These are phyloP conservation scores for Ophiosphaerella korrae DNA, from an alignment of 2,329 filamentous ascomycete genomes.

Conservation along the genomic window DNA sequence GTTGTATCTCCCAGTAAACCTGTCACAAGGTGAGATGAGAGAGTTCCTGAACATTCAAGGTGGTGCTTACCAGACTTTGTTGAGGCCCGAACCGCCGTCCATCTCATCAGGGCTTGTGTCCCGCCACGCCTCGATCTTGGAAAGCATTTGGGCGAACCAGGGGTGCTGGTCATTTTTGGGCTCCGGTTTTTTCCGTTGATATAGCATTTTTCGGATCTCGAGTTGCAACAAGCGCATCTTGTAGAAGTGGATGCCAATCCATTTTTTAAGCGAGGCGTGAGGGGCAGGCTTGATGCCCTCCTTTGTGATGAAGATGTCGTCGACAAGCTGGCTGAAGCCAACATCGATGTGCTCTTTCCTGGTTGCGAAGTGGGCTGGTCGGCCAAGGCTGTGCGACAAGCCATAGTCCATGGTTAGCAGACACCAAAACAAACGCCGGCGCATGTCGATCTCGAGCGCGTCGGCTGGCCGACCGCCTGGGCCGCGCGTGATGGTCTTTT, in stretches of 20 bases:
- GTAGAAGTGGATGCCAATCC: slow-evolving; percentile 89
- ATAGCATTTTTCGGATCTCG: slow-evolving; percentile 84
- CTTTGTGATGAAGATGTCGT: slow-evolving; percentile 81
- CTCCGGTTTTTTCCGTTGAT: slow-evolving; percentile 79
- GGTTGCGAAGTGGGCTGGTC: slow-evolving; percentile 84
- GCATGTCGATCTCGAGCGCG: slow-evolving; percentile 83
- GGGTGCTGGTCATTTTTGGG: slow-evolving; percentile 81
- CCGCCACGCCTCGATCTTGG: slow-evolving; percentile 79
- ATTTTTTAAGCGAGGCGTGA: slow-evolving; percentile 78
- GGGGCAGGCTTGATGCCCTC: slow-evolving; percentile 73
- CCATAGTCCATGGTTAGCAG: slow-evolving; percentile 87
- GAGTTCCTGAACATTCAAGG: no score
- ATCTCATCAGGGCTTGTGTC: slow-evolving; percentile 71
- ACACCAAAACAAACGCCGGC: slow-evolving; percentile 85
- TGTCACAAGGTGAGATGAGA: slow-evolving; percentile 31
- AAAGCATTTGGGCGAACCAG: slow-evolving; percentile 83
- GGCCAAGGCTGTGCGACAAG: slow-evolving; percentile 83
- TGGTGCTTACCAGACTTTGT: slow-evolving; percentile 74
- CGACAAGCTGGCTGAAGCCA: slow-evolving; percentile 78
- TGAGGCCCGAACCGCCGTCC: slow-evolving; percentile 71
- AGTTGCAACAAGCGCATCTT: slow-evolving; percentile 87
- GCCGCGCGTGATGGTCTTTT: slow-evolving; percentile 78
- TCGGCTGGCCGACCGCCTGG: slow-evolving; percentile 66
- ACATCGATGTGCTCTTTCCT: slow-evolving; percentile 84
- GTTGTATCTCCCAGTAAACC: slow-evolving; percentile 73